These are phyloP conservation scores for Ricinus communis DNA, from an alignment of 345 rosid genomes.

Conservation along the genomic window DNA sequence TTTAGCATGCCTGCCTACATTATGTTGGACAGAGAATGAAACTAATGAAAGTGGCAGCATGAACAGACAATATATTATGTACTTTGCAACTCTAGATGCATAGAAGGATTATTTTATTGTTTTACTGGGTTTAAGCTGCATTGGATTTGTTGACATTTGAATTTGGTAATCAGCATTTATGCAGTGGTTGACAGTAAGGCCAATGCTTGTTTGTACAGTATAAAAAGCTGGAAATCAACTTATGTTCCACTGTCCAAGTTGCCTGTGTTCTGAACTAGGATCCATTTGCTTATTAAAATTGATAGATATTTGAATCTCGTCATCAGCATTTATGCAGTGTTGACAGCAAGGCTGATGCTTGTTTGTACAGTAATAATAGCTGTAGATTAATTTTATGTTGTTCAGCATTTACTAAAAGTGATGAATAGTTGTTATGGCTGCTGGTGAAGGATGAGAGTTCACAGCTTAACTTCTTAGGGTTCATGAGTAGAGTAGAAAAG, in stretches of 20 bases:
- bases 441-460: not conserved
- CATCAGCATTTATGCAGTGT: not conserved
- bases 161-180: not conserved
- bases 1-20: not conserved
- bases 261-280: not conserved
- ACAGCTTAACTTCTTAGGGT: no score
- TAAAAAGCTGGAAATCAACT: not conserved
- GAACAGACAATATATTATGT: not conserved
- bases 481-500: no score
- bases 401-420: not conserved
- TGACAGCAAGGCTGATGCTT: not conserved
- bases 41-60: not conserved
- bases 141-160: not conserved
- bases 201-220: not conserved
- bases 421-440: constrained; percentile 2
- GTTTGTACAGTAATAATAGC: not conserved
- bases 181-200: not conserved
- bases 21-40: not conserved
- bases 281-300: no score
- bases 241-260: not conserved
- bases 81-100: not conserved
- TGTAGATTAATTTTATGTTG: not conserved
- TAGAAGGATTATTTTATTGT: not conserved
- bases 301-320: not conserved
- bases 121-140: constrained; percentile 5